Percentiles rank a stretch among this genome's conserved stretches.
These are phyloP conservation scores for Daedalea quercina DNA, from an alignment of 768 basidiomycete genomes.

Conservation along the genomic window DNA sequence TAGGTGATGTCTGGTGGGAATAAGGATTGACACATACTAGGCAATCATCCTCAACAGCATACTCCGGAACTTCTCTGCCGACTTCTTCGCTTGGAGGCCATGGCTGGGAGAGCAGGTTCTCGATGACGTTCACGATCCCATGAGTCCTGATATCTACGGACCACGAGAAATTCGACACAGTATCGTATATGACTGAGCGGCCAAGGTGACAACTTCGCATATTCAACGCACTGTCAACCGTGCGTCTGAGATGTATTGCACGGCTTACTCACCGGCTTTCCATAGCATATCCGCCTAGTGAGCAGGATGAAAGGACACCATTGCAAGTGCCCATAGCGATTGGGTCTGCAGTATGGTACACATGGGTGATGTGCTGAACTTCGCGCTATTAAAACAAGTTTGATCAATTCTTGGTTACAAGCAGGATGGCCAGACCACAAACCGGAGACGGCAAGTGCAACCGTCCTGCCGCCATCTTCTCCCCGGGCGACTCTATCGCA, in stretches of 20 bases:
- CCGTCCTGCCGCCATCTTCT: slow-evolving; percentile 68
- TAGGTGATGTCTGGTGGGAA: neutral
- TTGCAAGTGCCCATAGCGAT: slow-evolving; percentile 88
- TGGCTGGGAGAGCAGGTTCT: slow-evolving; percentile 58
- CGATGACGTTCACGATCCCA: slow-evolving; percentile 72
- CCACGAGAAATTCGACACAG: slow-evolving; percentile 84
- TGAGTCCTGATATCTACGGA: slow-evolving; percentile 76
- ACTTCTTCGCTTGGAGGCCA: slow-evolving; percentile 62
- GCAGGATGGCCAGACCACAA: slow-evolving; percentile 19
- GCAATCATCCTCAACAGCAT: slow-evolving; percentile 55
- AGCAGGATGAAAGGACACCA: slow-evolving; percentile 74
- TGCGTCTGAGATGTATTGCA: neutral
- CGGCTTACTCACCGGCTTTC: slow-evolving; percentile 51
- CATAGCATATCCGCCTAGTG: slow-evolving; percentile 84
- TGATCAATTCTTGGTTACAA: neutral
- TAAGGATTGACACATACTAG: slow-evolving; percentile 41
- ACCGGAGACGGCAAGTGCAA: slow-evolving; percentile 87
- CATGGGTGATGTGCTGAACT: slow-evolving; percentile 75
- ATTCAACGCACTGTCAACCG: neutral
- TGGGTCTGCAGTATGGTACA: slow-evolving; percentile 94
- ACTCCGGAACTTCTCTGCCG: slow-evolving; percentile 58
- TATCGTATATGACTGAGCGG: slow-evolving; percentile 84
- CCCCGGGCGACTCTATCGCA: slow-evolving; percentile 86
- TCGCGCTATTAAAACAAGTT: slow-evolving; percentile 45
- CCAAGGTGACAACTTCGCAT: slow-evolving; percentile 80